Conservation (phyloP, 805 yeast genomes). For the Teunomyces gatunensis region DNA sequence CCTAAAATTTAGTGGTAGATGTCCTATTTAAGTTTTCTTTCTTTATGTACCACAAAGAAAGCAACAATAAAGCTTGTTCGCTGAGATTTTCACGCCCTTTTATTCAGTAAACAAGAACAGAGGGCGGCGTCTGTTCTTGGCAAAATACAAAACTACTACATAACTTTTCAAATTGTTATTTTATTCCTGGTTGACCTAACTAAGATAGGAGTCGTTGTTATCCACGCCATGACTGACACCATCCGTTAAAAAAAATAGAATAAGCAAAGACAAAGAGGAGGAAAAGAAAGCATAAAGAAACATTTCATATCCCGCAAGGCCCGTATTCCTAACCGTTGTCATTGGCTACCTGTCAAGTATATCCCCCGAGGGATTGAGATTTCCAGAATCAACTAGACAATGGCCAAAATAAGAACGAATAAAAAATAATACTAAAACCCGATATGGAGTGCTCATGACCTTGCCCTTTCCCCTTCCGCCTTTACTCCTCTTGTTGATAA, state of each 20-base stretch:
- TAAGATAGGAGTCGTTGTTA: too few relatives aligned
- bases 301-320: too few relatives aligned
- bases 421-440: neutral
- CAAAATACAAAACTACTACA: too few relatives aligned
- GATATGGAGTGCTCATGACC: neutral
- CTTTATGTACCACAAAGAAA: neutral
- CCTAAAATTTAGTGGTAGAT: neutral
- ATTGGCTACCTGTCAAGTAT: neutral
- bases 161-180: too few relatives aligned
- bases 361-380: neutral
- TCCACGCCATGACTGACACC: too few relatives aligned
- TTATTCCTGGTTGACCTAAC: too few relatives aligned
- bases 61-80: neutral
- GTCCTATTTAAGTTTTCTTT: neutral
- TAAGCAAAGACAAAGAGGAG: too few relatives aligned
- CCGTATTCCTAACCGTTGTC: neutral
- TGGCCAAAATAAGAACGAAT: neutral
- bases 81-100: neutral
- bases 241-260: too few relatives aligned
- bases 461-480: neutral
- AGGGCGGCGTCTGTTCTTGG: too few relatives aligned
- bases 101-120: too few relatives aligned
- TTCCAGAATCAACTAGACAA: slow-evolving; percentile 1
- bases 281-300: too few relatives aligned
- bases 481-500: neutral